Evolutionary conservation across 352 stramenopile species (phyloP).

Genomic region (Globisporangium sylvaticum): DNA sequence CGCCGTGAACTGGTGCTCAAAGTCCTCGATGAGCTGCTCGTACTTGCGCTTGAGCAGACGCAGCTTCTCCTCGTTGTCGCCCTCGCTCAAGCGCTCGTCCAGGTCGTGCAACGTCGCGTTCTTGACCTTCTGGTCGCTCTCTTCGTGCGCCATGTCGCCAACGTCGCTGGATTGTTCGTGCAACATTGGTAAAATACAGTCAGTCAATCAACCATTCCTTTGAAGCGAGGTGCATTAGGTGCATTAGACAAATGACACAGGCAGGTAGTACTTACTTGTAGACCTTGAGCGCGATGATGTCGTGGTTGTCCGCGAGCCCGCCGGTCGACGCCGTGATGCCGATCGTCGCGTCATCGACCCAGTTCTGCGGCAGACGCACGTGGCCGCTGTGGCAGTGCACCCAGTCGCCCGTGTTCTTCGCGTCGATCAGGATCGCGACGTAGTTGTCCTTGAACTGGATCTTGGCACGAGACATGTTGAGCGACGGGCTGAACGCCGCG

Average conservation of each 20-base stretch:
- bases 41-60: slow-evolving; percentile 76
- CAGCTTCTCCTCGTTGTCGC: slow-evolving; percentile 58
- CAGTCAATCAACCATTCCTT: slow-evolving; percentile 1
- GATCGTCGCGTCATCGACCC: slow-evolving; percentile 61
- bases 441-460: slow-evolving; percentile 73
- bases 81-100: slow-evolving; percentile 42
- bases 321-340: slow-evolving; percentile 79
- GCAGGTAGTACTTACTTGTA: slow-evolving; percentile 56
- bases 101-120: slow-evolving; percentile 46
- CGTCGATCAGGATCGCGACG: slow-evolving; percentile 68
- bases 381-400: slow-evolving; percentile 56
- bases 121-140: slow-evolving; percentile 61
- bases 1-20: slow-evolving; percentile 79
- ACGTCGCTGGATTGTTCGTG: slow-evolving; percentile 39
- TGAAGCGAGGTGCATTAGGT: not conserved
- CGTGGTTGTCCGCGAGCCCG: slow-evolving; percentile 82
- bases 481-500: slow-evolving; percentile 65
- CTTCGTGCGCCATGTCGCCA: slow-evolving; percentile 44
- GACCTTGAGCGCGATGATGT: slow-evolving; percentile 66
- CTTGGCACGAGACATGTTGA: slow-evolving; percentile 81
- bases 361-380: slow-evolving; percentile 44
- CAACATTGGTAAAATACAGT: not conserved
- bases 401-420: slow-evolving; percentile 70
- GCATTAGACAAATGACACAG: not conserved
- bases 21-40: slow-evolving; percentile 75